Evolutionary conservation across 1,284 basidiomycete genomes (phyloP).

Genomic region (Phaffia rhodozyma): DNA sequence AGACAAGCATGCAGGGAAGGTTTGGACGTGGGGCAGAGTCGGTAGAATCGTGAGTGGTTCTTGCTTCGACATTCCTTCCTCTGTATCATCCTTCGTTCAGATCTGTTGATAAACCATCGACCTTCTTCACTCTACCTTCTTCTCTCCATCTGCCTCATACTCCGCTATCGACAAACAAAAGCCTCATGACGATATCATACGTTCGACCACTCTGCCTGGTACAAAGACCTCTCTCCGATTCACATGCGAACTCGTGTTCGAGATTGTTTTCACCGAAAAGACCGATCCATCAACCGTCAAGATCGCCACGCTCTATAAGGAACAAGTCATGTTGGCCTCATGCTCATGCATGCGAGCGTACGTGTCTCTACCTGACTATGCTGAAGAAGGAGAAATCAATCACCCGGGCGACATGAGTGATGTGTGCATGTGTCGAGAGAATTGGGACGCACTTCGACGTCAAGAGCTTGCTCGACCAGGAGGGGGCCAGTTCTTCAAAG

Average conservation of each 20-base stretch:
- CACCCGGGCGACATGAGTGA: too few species aligned
- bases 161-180: not conserved
- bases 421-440: too few species aligned
- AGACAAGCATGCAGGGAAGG: not conserved
- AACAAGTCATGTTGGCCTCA: conserved; percentile 2
- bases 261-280: conserved; percentile 8
- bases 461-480: too few species aligned
- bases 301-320: conserved; percentile 3
- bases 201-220: conserved; percentile 12
- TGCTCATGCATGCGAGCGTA: not conserved
- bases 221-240: not conserved
- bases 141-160: not conserved
- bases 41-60: conserved; percentile 5
- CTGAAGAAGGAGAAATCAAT: too few species aligned
- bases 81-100: too few species aligned
- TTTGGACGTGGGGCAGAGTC: conserved; percentile 7
- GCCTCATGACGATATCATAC: conserved; percentile 5
- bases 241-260: conserved; percentile 12
- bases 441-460: too few species aligned
- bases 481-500: too few species aligned
- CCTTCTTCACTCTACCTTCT: not conserved
- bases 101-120: too few species aligned
- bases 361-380: too few species aligned
- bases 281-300: not conserved
- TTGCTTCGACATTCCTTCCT: not conserved